Evolutionary conservation across 192 early-diverging fungal genomes (phyloP).

Genomic region (Backusella circina): DNA sequence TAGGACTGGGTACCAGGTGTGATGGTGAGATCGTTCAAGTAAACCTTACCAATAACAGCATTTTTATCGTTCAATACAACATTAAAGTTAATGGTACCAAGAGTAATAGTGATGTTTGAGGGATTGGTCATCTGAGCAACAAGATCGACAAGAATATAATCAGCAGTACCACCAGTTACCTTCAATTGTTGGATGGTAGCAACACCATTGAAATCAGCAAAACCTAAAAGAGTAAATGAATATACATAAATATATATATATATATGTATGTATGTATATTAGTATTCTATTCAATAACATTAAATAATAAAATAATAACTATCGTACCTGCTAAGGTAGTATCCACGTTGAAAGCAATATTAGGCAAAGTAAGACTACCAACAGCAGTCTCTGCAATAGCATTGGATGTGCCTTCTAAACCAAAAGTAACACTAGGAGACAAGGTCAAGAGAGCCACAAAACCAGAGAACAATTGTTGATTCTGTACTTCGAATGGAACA

Average conservation of each 20-base stretch:
- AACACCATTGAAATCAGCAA: conserved; percentile 22
- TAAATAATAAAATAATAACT: neutral
- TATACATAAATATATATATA: too few species aligned
- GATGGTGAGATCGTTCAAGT: conserved; percentile 42
- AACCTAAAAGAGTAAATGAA: conserved; percentile 39
- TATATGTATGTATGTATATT: too few species aligned
- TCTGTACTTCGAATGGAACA: conserved; percentile 25
- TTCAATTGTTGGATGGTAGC: neutral
- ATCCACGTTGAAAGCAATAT: conserved; percentile 37
- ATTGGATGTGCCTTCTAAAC: conserved; percentile 24
- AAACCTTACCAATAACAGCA: conserved; percentile 36
- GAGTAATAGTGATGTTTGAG: conserved; percentile 48
- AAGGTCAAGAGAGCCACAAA: conserved; percentile 32
- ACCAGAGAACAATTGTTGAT: conserved; percentile 14
- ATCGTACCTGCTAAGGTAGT: conserved; percentile 29
- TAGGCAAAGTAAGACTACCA: conserved; percentile 35
- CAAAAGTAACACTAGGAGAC: conserved; percentile 15
- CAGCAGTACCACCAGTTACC: neutral
- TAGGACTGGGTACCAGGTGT: conserved; percentile 45
- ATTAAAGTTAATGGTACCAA: conserved; percentile 41
- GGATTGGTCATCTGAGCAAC: conserved; percentile 32
- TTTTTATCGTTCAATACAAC: conserved; percentile 27
- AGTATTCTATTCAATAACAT: neutral
- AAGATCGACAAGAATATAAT: neutral
- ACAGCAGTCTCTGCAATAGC: conserved; percentile 28